Percentiles rank a stretch among this genome's conserved stretches.
Conservation (phyloP, 176 grass and related monocot genomes). For the Aegilops longissima region DNA sequence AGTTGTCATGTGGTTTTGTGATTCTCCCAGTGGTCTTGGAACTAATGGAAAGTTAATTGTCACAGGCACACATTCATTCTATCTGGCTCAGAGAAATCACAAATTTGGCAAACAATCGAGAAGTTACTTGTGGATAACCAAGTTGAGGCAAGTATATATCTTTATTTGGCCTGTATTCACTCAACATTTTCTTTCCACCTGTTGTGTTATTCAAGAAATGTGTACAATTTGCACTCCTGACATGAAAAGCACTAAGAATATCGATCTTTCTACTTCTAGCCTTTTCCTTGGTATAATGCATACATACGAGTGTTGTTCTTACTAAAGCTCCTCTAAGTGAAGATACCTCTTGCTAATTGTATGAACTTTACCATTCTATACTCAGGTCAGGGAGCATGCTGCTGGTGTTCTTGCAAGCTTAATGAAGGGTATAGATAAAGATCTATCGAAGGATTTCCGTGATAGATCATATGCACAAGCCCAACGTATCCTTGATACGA, state of each 20-base stretch:
- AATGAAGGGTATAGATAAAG: slow-evolving; percentile 87
- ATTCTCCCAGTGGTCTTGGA: slow-evolving; percentile 2
- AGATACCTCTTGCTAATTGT: neutral
- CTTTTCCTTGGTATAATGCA: neutral
- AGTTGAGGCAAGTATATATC: slow-evolving; percentile 85
- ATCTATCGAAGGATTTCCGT: slow-evolving; percentile 72
- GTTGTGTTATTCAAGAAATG: neutral
- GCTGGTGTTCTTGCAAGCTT: slow-evolving; percentile 93
- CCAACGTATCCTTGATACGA: slow-evolving; percentile 43
- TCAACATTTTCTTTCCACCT: neutral
- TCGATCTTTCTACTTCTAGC: neutral
- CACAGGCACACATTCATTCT: slow-evolving; percentile 90
- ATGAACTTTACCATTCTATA: slow-evolving; percentile 11
- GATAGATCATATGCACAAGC: slow-evolving; percentile 77
- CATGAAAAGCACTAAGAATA: neutral
- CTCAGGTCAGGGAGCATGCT: slow-evolving; percentile 93
- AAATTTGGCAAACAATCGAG: slow-evolving; percentile 85
- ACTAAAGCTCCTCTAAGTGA: slow-evolving; percentile 11
- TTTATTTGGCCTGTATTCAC: slow-evolving; percentile 21
- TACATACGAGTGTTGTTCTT: slow-evolving; percentile 1
- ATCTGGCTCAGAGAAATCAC: slow-evolving; percentile 66
- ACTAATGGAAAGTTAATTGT: slow-evolving; percentile 23
- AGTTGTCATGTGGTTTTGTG: neutral
- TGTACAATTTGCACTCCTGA: neutral
- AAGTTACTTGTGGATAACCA: slow-evolving; percentile 94